Percentiles rank a stretch among this genome's conserved stretches.
phyloP scores from a whole-genome alignment of 345 rosid genomes.

The Pugionium cornutum region DNA sequence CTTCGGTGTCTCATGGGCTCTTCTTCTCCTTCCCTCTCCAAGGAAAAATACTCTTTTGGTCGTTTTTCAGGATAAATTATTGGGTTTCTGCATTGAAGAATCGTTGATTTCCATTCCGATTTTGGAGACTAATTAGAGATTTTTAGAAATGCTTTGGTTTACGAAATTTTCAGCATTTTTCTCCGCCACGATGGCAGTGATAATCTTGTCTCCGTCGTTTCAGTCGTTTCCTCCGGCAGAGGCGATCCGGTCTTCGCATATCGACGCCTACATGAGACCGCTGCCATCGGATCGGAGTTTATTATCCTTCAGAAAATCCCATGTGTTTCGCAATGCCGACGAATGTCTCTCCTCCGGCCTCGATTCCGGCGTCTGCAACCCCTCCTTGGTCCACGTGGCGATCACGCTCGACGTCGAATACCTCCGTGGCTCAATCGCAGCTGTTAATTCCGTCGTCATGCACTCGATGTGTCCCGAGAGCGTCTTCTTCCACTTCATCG shows the following conservation, averaged over 20 bases:
- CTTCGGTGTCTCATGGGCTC: slow-evolving; percentile 21
- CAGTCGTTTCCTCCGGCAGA: slow-evolving; percentile 62
- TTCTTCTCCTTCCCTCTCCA: slow-evolving; percentile 12
- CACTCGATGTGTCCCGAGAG: slow-evolving; percentile 68
- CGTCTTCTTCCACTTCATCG: slow-evolving; percentile 70
- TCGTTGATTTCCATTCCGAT: slow-evolving; percentile 1
- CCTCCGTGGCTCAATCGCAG: slow-evolving; percentile 75
- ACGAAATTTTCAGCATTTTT: slow-evolving; percentile 58
- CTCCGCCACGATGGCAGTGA: slow-evolving; percentile 54
- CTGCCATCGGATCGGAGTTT: slow-evolving; percentile 24
- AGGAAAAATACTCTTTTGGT: slow-evolving; percentile 1
- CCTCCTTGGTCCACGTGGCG: slow-evolving; percentile 70
- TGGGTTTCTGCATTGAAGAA: slow-evolving; percentile 13
- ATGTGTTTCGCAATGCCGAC: slow-evolving; percentile 56
- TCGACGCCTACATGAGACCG: slow-evolving; percentile 17
- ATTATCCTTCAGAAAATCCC: slow-evolving; percentile 50
- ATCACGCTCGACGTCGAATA: slow-evolving; percentile 71
- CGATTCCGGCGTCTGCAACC: slow-evolving; percentile 53
- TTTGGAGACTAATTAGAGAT: slow-evolving; percentile 26
- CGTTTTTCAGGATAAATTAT: slow-evolving; percentile 4
- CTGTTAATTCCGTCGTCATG: slow-evolving; percentile 63
- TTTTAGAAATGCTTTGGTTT: slow-evolving; percentile 57
- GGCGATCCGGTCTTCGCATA: slow-evolving; percentile 54
- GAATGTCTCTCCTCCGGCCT: slow-evolving; percentile 45
- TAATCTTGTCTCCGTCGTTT: slow-evolving; percentile 53